These are phyloP conservation scores for Fusarium penzigii DNA, from an alignment of 2,329 filamentous ascomycete species.

Conservation along the genomic window DNA sequence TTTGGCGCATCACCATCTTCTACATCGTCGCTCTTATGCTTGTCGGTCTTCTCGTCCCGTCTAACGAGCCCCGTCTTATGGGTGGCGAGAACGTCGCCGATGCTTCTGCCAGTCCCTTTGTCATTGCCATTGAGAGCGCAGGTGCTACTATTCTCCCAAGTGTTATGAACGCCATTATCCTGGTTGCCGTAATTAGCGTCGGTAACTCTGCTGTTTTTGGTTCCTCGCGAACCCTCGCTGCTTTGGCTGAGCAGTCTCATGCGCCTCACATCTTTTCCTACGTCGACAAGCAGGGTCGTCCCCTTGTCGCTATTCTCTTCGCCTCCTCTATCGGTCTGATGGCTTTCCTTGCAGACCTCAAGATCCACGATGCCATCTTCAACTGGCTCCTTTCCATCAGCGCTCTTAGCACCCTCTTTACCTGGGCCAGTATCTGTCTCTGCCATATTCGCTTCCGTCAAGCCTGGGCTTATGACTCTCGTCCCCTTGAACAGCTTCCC, in stretches of 20 bases:
- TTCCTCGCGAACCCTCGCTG: conserved; percentile 84
- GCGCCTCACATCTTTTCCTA: conserved; percentile 77
- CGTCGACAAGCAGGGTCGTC: conserved; percentile 82
- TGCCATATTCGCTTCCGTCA: conserved; percentile 87
- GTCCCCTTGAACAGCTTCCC: conserved; percentile 72
- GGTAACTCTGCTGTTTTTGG: conserved; percentile 92
- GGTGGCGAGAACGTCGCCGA: conserved; percentile 56
- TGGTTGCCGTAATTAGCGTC: conserved; percentile 86
- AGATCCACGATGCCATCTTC: conserved; percentile 63
- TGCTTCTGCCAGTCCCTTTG: conserved; percentile 81
- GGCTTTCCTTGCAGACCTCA: conserved; percentile 71
- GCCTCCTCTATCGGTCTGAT: conserved; percentile 71
- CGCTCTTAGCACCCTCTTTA: conserved; percentile 73
- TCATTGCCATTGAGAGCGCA: conserved; percentile 85
- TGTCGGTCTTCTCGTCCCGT: conserved; percentile 80
- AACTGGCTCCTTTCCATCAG: conserved; percentile 79
- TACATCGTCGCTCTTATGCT: conserved; percentile 84
- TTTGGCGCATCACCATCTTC: conserved; percentile 91
- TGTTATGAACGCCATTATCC: conserved; percentile 93
- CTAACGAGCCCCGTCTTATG: conserved; percentile 65
- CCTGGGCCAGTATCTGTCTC: conserved; percentile 81
- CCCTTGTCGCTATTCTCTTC: conserved; percentile 69
- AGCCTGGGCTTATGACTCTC: conserved; percentile 70
- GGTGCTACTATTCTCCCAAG: conserved; percentile 79
- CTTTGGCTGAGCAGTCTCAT: conserved; percentile 84